Percentiles rank a stretch among this genome's conserved stretches.
These are phyloP conservation scores for Pseudocohnilembus persalinus DNA, from an alignment of 169 alveolate genomes.

Conservation along the genomic window DNA sequence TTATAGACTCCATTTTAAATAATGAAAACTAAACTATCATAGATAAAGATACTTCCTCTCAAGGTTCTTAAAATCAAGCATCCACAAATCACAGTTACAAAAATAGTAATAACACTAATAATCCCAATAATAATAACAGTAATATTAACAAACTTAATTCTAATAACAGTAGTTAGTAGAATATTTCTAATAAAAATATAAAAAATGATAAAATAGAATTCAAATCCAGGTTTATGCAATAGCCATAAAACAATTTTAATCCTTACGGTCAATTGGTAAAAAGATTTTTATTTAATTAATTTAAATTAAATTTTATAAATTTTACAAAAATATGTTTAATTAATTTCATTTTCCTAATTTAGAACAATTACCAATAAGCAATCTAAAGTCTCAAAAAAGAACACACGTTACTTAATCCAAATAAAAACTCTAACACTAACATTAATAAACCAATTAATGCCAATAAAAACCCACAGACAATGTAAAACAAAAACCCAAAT, in stretches of 20 bases:
- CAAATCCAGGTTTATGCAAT: background rate
- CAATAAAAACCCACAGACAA: too few species aligned
- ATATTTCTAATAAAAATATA: too few species aligned
- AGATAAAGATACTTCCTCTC: too few species aligned
- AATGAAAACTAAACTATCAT: background rate
- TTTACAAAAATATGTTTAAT: too few species aligned
- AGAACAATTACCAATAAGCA: background rate
- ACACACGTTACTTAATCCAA: too few species aligned
- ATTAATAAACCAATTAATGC: too few species aligned
- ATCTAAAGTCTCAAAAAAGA: background rate
- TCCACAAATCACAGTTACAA: background rate
- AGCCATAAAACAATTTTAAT: background rate
- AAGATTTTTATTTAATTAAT: too few species aligned
- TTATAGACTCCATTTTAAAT: background rate
- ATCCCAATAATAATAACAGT: background rate
- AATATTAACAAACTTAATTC: background rate
- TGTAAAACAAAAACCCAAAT: too few species aligned
- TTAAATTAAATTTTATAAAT: too few species aligned
- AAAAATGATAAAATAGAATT: background rate
- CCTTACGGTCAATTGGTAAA: background rate
- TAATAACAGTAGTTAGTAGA: background rate
- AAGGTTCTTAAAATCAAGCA: too few species aligned
- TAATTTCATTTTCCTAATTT: too few species aligned
- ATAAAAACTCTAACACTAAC: too few species aligned
- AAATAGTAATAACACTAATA: background rate